These are phyloP conservation scores for Mortierella alpina DNA, from an alignment of 192 early-diverging fungal genomes.

Conservation along the genomic window DNA sequence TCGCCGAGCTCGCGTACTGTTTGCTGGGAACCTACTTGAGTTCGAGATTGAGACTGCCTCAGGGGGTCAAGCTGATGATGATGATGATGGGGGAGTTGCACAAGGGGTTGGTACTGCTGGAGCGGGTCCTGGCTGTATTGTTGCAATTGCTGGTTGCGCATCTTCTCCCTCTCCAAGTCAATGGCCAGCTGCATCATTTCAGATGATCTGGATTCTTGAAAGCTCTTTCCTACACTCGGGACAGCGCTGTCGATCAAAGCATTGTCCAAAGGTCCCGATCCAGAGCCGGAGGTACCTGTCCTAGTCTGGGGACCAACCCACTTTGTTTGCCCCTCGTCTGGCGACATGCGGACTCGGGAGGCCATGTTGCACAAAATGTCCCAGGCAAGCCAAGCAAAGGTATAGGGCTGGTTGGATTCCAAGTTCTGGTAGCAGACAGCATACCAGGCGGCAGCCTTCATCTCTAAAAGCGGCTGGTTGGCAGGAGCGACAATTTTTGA, in stretches of 20 bases:
- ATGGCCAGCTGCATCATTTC: too few species aligned
- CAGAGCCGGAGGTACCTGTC: not conserved
- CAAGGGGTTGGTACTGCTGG: too few species aligned
- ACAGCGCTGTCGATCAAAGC: not conserved
- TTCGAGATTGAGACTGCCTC: too few species aligned
- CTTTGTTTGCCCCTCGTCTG: not conserved
- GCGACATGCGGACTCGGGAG: slow-evolving; percentile 1
- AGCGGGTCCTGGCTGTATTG: too few species aligned
- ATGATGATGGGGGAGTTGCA: too few species aligned
- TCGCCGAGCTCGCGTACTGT: too few species aligned
- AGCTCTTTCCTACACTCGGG: too few species aligned
- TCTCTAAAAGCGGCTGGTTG: slow-evolving; percentile 31
- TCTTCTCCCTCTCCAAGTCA: too few species aligned
- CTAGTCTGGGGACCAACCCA: not conserved
- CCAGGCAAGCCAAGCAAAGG: slow-evolving; percentile 48
- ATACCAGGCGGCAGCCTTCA: slow-evolving; percentile 77
- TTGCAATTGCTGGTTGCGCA: too few species aligned
- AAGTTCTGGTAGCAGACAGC: slow-evolving; percentile 70
- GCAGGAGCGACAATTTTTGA: slow-evolving; percentile 24
- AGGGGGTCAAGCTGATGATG: too few species aligned
- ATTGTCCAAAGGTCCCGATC: not conserved
- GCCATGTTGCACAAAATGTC: slow-evolving; percentile 33
- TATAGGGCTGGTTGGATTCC: slow-evolving; percentile 22
- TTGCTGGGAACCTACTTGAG: too few species aligned
- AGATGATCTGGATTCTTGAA: too few species aligned